phyloP scores from a whole-genome alignment of 371 early-diverging fungal species.

The Saksenaea oblongispora region DNA sequence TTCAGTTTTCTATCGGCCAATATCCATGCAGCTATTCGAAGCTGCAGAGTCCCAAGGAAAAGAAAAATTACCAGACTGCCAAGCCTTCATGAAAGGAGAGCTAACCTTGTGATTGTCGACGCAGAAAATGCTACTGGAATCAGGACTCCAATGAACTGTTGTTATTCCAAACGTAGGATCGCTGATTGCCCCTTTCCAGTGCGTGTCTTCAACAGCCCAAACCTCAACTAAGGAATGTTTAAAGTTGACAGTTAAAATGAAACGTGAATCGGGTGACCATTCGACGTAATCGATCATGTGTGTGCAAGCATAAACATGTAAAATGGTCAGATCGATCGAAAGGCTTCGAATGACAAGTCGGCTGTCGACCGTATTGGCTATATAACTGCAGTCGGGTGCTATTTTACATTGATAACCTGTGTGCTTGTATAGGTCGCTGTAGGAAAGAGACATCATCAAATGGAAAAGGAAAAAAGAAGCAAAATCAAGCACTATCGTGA shows the following conservation, averaged over 20 bases:
- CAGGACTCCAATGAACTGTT: conserved; percentile 64
- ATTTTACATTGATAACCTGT: conserved; percentile 51
- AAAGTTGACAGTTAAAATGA: conserved; percentile 60
- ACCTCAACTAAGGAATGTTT: conserved; percentile 56
- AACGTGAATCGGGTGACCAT: conserved; percentile 73
- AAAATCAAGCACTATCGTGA: too few species aligned
- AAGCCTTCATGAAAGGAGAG: conserved; percentile 1
- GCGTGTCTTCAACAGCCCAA: conserved; percentile 59
- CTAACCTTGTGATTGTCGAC: conserved; percentile 70
- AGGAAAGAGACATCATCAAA: conserved; percentile 3
- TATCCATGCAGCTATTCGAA: conserved; percentile 64
- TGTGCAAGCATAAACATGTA: conserved; percentile 59
- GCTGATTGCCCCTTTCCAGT: conserved; percentile 65
- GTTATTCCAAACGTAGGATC: conserved; percentile 64
- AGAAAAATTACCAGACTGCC: background rate
- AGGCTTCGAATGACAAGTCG: conserved; percentile 40
- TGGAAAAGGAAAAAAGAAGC: background rate
- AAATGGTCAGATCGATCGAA: conserved; percentile 64
- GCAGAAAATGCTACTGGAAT: conserved; percentile 61
- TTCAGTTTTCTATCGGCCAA: conserved; percentile 46
- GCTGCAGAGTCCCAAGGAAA: conserved; percentile 27
- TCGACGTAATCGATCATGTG: conserved; percentile 56
- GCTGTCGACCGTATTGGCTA: conserved; percentile 75
- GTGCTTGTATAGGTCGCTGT: conserved; percentile 69
- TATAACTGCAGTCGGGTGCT: conserved; percentile 67